Percentiles rank a stretch among this genome's conserved stretches.
Evolutionary conservation across 176 grass and related monocot species (phyloP).

Genomic region (Aechmea fasciata): DNA sequence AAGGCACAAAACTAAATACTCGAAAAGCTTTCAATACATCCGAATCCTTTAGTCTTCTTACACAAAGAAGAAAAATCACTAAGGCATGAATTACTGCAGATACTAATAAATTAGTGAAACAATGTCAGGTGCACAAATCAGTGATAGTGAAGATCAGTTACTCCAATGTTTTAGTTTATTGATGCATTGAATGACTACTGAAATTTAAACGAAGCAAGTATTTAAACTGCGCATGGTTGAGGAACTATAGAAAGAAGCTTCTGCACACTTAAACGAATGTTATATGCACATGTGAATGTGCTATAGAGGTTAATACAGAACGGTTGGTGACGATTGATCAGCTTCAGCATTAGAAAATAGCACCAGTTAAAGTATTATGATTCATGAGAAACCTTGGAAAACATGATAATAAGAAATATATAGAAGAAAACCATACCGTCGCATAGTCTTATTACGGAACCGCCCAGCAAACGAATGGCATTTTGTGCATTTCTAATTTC

Average conservation of each 20-base stretch:
- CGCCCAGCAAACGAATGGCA: slow-evolving; percentile 54
- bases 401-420: background rate
- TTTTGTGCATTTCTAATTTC: slow-evolving; percentile 58
- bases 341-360: background rate
- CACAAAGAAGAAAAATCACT: too few species aligned
- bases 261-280: background rate
- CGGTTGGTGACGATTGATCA: background rate
- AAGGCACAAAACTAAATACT: too few species aligned
- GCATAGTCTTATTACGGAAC: slow-evolving; percentile 46
- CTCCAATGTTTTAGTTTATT: background rate
- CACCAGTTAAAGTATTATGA: background rate
- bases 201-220: too few species aligned
- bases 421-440: slow-evolving; percentile 27
- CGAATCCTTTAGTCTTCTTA: too few species aligned
- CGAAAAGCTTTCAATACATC: too few species aligned
- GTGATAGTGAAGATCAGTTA: too few species aligned
- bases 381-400: background rate
- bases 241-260: too few species aligned
- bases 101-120: too few species aligned
- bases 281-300: background rate
- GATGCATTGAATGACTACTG: too few species aligned
- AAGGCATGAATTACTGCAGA: too few species aligned
- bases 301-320: background rate
- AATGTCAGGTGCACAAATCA: too few species aligned
- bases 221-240: too few species aligned